These are phyloP conservation scores for Aspergillus coremiiformis DNA, from an alignment of 495 filamentous ascomycete species.

Conservation along the genomic window DNA sequence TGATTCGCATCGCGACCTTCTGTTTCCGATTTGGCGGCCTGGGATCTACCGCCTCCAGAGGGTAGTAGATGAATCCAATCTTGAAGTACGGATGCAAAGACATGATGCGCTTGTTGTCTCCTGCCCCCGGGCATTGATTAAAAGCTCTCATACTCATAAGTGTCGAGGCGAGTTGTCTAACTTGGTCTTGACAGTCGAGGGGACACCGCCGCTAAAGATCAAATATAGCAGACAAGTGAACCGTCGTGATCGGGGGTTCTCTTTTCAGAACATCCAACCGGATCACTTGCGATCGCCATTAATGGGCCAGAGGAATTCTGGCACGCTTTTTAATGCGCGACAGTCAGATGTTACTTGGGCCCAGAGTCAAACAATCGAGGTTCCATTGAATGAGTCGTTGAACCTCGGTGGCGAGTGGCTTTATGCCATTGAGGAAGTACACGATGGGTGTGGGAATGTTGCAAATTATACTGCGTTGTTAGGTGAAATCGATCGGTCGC, in stretches of 20 bases:
- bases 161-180: conserved; percentile 85
- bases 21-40: conserved; percentile 65
- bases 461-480: conserved; percentile 63
- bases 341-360: conserved; percentile 70
- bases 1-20: conserved; percentile 48
- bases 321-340: conserved; percentile 45
- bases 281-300: conserved; percentile 77
- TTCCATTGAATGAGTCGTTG: conserved; percentile 85
- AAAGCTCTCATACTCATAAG: conserved; percentile 52
- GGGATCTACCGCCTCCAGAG: conserved; percentile 78
- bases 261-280: conserved; percentile 85
- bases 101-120: conserved; percentile 73
- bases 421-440: conserved; percentile 85
- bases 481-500: conserved; percentile 50
- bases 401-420: conserved; percentile 68
- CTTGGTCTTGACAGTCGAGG: conserved; percentile 70
- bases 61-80: conserved; percentile 84
- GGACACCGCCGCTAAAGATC: conserved; percentile 85
- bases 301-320: conserved; percentile 45
- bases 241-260: conserved; percentile 61
- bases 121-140: conserved; percentile 73
- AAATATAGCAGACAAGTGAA: conserved; percentile 84
- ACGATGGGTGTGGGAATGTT: conserved; percentile 81
- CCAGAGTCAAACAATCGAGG: conserved; percentile 59
- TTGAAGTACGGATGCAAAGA: conserved; percentile 71